phyloP scores from a whole-genome alignment of 331 rosid species.

The Arachis monticola region DNA sequence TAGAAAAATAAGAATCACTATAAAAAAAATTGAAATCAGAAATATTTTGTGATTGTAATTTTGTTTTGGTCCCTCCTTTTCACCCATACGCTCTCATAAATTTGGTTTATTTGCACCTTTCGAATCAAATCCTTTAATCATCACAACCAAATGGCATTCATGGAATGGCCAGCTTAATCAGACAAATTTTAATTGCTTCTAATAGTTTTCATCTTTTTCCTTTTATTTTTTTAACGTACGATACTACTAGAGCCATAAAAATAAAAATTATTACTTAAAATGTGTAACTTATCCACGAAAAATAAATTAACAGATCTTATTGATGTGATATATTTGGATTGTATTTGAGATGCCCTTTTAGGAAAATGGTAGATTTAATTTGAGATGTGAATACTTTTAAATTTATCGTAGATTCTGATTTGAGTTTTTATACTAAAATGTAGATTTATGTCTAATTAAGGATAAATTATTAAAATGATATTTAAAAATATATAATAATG shows the following conservation, averaged over 20 bases:
- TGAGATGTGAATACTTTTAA: no score
- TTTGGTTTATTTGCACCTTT: constrained; percentile 1
- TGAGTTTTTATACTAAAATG: no score
- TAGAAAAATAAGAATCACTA: no score
- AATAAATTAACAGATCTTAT: no score
- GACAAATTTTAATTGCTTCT: not conserved
- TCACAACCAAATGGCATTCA: not conserved
- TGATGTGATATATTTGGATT: not conserved
- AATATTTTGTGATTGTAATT: not conserved
- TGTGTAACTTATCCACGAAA: not conserved
- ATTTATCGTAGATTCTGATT: no score
- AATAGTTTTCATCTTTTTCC: not conserved
- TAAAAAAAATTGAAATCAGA: not conserved
- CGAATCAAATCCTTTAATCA: constrained; percentile 1
- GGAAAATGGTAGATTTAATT: no score
- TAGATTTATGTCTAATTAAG: no score
- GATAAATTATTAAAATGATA: no score
- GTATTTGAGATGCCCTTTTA: not conserved
- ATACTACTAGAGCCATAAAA: not conserved
- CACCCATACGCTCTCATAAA: not conserved
- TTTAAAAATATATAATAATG: no score
- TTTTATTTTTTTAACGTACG: no score
- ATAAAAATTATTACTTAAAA: no score
- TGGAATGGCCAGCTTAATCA: not conserved
- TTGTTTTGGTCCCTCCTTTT: not conserved